These are phyloP conservation scores for Hypoxylon sp. DNA, from an alignment of 2,329 filamentous ascomycete genomes.

Conservation along the genomic window DNA sequence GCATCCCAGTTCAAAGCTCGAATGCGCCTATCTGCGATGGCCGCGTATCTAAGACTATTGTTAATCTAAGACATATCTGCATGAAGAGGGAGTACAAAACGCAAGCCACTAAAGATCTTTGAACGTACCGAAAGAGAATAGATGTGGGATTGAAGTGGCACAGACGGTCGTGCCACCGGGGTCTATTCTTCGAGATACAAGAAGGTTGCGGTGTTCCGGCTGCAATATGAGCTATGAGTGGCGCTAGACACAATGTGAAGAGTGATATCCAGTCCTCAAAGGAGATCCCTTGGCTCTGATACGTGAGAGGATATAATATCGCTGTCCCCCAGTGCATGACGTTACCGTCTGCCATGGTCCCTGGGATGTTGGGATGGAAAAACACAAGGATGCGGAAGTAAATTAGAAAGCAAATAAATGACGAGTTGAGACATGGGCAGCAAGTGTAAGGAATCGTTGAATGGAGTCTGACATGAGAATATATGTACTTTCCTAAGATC, in stretches of 20 bases:
- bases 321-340: background rate
- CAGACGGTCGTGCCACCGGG: slow-evolving; percentile 53
- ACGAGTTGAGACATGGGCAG: background rate
- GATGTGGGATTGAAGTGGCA: slow-evolving; percentile 56
- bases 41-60: slow-evolving; percentile 37
- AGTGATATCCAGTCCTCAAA: slow-evolving; percentile 20
- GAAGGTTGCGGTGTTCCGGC: slow-evolving; percentile 26
- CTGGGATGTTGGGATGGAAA: background rate
- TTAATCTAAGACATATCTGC: background rate
- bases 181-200: slow-evolving; percentile 3
- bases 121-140: slow-evolving; percentile 56
- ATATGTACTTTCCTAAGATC: background rate
- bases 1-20: slow-evolving; percentile 51
- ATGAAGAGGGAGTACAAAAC: background rate
- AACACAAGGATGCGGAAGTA: background rate
- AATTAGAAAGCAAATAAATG: background rate
- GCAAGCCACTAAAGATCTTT: background rate
- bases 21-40: slow-evolving; percentile 55
- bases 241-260: slow-evolving; percentile 34
- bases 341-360: background rate
- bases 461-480: background rate
- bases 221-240: slow-evolving; percentile 34
- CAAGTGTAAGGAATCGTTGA: background rate
- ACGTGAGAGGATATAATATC: slow-evolving; percentile 6
- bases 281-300: slow-evolving; percentile 13